Evolutionary conservation across 352 stramenopile genomes (phyloP).

Genomic region (Phytopythium kandeliae): DNA sequence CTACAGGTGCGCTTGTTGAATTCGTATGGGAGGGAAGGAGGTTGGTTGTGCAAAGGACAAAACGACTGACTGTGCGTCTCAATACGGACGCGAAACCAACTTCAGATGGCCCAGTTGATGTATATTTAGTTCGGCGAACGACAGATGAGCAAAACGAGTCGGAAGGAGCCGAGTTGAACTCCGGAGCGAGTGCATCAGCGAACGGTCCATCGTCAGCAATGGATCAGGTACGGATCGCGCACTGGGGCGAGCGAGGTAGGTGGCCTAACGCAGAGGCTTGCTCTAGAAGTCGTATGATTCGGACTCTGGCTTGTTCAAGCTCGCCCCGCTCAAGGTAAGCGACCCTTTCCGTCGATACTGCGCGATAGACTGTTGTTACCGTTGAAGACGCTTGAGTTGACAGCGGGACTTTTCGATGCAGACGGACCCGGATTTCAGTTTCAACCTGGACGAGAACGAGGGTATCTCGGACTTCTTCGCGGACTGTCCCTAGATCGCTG

Average conservation of each 20-base stretch:
- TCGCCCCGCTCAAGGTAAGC: slow-evolving; percentile 82
- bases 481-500: slow-evolving; percentile 41
- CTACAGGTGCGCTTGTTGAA: slow-evolving; percentile 35
- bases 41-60: background rate
- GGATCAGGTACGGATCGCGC: slow-evolving; percentile 35
- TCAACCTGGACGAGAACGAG: slow-evolving; percentile 85
- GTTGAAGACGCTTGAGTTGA: too few relatives aligned
- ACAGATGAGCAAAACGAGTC: slow-evolving; percentile 34
- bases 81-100: background rate
- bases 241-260: background rate
- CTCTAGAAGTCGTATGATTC: slow-evolving; percentile 76
- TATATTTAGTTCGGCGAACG: slow-evolving; percentile 83
- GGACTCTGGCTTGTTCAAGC: slow-evolving; percentile 78
- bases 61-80: background rate
- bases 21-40: too few relatives aligned
- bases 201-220: slow-evolving; percentile 34
- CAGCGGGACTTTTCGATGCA: slow-evolving; percentile 10
- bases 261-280: background rate
- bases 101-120: slow-evolving; percentile 83
- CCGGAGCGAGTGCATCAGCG: slow-evolving; percentile 13
- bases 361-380: background rate
- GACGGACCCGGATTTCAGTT: slow-evolving; percentile 86
- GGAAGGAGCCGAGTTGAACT: slow-evolving; percentile 14
- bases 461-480: slow-evolving; percentile 87
- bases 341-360: background rate